Evolutionary conservation across 192 early-diverging fungal genomes (phyloP).

Genomic region (Coemansia aciculifera): DNA sequence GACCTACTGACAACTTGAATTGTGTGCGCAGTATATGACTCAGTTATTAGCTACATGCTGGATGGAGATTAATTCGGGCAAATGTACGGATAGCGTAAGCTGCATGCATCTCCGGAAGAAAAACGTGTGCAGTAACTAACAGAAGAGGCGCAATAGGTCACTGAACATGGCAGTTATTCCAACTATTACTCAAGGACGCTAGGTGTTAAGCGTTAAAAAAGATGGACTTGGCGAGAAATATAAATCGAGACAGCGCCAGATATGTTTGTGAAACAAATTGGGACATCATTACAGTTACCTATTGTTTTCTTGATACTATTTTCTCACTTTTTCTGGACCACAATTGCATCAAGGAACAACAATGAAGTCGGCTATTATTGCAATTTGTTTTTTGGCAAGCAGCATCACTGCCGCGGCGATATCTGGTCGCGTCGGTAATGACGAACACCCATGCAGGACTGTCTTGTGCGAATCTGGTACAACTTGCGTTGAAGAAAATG

Average conservation of each 20-base stretch:
- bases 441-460: constrained; percentile 19
- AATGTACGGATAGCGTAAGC: neutral
- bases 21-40: neutral
- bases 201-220: neutral
- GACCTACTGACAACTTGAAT: neutral
- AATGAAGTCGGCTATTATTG: constrained; percentile 17
- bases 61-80: neutral
- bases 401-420: neutral
- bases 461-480: constrained; percentile 13
- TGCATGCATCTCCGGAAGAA: constrained; percentile 2
- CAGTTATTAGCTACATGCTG: neutral
- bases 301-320: neutral
- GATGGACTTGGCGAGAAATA: neutral
- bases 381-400: constrained; percentile 2
- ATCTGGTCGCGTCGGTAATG: neutral
- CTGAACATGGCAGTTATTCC: neutral
- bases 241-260: neutral
- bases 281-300: neutral
- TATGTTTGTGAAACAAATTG: neutral
- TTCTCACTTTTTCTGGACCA: neutral
- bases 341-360: neutral
- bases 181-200: neutral
- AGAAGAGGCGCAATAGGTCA: constrained; percentile 4
- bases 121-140: neutral
- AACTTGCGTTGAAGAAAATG: constrained; percentile 24